These are phyloP conservation scores for Diaporthe citrichinensis DNA, from an alignment of 2,329 filamentous ascomycete genomes.

Conservation along the genomic window DNA sequence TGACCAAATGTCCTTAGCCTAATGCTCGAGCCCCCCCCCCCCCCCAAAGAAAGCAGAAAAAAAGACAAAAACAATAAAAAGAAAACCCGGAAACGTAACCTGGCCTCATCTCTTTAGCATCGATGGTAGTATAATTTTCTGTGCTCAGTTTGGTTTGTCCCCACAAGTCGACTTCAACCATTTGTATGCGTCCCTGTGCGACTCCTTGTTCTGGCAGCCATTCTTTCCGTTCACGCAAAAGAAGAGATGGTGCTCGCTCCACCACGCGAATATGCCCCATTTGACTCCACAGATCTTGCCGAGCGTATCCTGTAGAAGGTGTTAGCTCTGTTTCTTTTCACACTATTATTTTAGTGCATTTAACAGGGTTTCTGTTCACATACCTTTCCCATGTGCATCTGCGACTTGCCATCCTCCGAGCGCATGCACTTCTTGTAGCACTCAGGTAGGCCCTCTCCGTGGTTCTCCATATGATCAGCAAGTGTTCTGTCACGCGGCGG, in stretches of 20 bases:
- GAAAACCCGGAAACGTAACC: too few relatives aligned
- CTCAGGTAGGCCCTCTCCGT: not conserved
- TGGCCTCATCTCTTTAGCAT: too few relatives aligned
- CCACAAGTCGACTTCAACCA: constrained; percentile 12
- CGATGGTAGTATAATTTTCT: too few relatives aligned
- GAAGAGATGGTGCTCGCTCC: not conserved
- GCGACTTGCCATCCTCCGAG: not conserved
- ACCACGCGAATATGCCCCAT: not conserved
- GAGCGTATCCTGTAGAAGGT: not conserved
- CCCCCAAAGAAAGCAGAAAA: too few relatives aligned
- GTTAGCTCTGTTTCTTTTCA: not conserved
- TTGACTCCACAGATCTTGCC: not conserved
- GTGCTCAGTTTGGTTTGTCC: not conserved
- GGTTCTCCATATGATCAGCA: not conserved
- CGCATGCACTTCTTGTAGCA: constrained; percentile 20
- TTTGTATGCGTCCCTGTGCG: not conserved
- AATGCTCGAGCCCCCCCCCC: too few relatives aligned
- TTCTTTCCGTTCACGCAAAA: not conserved
- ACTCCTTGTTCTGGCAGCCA: not conserved
- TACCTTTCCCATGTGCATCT: not conserved
- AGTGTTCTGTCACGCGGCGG: not conserved
- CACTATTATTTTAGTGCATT: not conserved
- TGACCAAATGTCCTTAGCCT: too few relatives aligned
- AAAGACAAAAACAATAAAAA: too few relatives aligned
- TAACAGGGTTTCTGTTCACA: not conserved